Base-by-base conservation (phyloP, 2,329 filamentous ascomycete genomes). In the Fusarium incarnatum region DNA sequence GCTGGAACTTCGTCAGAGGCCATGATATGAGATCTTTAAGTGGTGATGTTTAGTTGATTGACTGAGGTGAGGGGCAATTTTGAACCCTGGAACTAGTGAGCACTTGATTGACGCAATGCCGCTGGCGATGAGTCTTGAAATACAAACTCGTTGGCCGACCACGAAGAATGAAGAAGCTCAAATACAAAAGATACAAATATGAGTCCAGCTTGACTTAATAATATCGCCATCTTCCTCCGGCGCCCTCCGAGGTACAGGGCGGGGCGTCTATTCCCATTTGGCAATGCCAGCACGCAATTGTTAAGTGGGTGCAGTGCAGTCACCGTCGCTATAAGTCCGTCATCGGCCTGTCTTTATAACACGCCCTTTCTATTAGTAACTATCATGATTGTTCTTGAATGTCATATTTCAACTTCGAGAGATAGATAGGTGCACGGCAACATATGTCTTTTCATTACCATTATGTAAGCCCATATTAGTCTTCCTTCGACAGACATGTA, bases 381-480 rank as follows among this genome's bases (percentile, higher is more conserved):
- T 37, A 37, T 37, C 34, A 37, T 10, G 34, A n/a, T 37, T n/a
- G n/a, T n/a, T 37, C 34, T 37, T 37, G 34, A n/a, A 37, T 12
- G 10, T n/a, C 9, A 18, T n/a, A n/a, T n/a, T 37, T 37, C 34
- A 37, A 37, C 18, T 37, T 37, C 34, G 34, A 37, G 18, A 37
- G 34, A 37, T n/a, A 25, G 15, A 27, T 45, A 49, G 28, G 25
- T 57, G 32, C 28, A 53, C 42, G 45, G 56, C 60, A 60, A 60
- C 60, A 66, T 50, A 62, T 66, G 52, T 70, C 45, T 56, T 74
- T 47, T 68, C 66, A 74, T 75, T 75, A 75, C 66, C 56, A 75
- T 75, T 75, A 75, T 49, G 69, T 69, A 67, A 42, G 34, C 40
- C 67, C 62, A 64, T 68, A 68, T 70, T 60, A 27, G 49, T 70